Evolutionary conservation across 768 basidiomycete genomes (phyloP).

Genomic region (Lanmaoa rubissima): DNA sequence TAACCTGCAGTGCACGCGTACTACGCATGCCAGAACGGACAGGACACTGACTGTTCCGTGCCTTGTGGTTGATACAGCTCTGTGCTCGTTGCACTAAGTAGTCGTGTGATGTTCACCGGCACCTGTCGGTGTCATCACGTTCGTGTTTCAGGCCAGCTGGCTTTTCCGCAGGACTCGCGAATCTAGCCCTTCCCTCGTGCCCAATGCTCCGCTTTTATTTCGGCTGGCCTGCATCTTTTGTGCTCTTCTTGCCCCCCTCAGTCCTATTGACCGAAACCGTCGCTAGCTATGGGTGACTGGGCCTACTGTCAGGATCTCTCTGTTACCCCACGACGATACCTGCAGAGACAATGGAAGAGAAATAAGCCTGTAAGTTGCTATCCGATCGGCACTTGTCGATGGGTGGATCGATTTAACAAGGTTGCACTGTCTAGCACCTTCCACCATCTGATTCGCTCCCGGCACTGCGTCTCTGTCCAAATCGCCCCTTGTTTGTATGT

Average conservation of each 20-base stretch:
- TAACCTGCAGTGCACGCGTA: constrained; percentile 23
- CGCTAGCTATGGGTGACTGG: constrained; percentile 15
- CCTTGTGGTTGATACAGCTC: constrained; percentile 22
- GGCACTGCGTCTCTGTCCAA: constrained; percentile 39
- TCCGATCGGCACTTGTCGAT: not conserved
- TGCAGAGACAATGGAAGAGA: constrained; percentile 42
- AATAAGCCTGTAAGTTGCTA: constrained; percentile 37
- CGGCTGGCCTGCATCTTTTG: constrained; percentile 2
- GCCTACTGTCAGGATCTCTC: constrained; percentile 18
- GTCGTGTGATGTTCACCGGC: constrained; percentile 5
- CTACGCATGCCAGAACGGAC: constrained; percentile 25
- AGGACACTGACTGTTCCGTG: constrained; percentile 11
- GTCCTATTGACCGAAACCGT: not conserved
- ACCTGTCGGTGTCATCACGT: constrained; percentile 9
- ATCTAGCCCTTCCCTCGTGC: constrained; percentile 31
- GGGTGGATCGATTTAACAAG: constrained; percentile 18
- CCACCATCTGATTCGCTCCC: constrained; percentile 47
- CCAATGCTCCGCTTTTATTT: constrained; percentile 24
- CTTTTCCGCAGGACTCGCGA: constrained; percentile 21
- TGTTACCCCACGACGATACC: constrained; percentile 31
- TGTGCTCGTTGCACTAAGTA: constrained; percentile 13
- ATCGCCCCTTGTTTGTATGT: constrained; percentile 47
- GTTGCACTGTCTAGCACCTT: constrained; percentile 35
- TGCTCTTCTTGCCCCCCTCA: constrained; percentile 9
- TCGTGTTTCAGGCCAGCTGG: constrained; percentile 29